phyloP scores from a whole-genome alignment of 2,329 filamentous ascomycete species.

The Calonectria pseudoturangicola region DNA sequence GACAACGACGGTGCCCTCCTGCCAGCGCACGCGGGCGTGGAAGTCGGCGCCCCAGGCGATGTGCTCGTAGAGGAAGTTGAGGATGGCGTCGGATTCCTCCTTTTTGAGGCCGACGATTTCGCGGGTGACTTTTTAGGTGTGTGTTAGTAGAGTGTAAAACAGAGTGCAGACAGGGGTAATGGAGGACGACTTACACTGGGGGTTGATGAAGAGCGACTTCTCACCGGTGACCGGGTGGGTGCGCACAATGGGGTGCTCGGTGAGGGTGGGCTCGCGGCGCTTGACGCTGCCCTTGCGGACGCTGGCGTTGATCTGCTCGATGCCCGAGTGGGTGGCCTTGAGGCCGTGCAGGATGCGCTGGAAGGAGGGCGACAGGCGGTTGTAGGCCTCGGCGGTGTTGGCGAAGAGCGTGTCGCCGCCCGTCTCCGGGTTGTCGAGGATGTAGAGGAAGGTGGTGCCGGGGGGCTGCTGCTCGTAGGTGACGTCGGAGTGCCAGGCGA shows the following conservation, averaged over 20 bases:
- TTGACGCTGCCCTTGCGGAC: conserved; percentile 81
- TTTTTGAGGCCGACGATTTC: conserved; percentile 89
- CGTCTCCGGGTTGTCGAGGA: conserved; percentile 86
- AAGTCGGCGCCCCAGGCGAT: conserved; percentile 76
- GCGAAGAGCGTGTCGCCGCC: conserved; percentile 92
- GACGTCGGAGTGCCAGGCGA: conserved; percentile 93
- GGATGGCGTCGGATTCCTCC: conserved; percentile 86
- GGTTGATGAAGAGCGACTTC: conserved; percentile 89
- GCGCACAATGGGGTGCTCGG: conserved; percentile 84
- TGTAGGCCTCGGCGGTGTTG: conserved; percentile 87
- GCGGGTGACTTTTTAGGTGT: conserved; percentile 78
- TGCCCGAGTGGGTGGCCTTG: conserved; percentile 86
- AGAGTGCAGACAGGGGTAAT: neutral
- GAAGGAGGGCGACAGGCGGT: conserved; percentile 86
- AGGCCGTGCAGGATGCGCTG: conserved; percentile 87
- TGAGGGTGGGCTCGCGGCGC: conserved; percentile 83
- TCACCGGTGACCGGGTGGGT: conserved; percentile 90
- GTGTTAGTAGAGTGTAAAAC: too few relatives aligned
- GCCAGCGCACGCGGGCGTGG: conserved; percentile 85
- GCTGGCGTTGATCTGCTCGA: conserved; percentile 85
- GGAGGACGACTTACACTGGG: conserved; percentile 78
- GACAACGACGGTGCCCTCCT: conserved; percentile 85
- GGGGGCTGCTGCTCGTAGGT: conserved; percentile 93
- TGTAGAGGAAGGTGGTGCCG: conserved; percentile 91
- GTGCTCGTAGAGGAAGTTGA: conserved; percentile 81